Percentiles rank a stretch among this genome's conserved stretches.
These are phyloP conservation scores for Cryphonectria japonica DNA, from an alignment of 2,329 filamentous ascomycete species.

Conservation along the genomic window DNA sequence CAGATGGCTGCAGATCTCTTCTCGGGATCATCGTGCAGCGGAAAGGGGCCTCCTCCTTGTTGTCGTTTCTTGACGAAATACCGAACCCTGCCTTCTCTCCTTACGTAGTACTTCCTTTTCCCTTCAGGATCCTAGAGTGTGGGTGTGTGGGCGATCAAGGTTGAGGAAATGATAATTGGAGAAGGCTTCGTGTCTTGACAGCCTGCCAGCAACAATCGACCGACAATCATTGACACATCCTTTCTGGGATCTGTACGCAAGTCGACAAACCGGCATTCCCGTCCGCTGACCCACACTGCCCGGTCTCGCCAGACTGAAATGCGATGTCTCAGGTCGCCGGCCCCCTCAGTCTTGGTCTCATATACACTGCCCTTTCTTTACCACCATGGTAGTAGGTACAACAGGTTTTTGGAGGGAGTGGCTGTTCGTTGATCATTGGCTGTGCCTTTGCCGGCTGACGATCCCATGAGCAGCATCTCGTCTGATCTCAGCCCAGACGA, in stretches of 20 bases:
- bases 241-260: background rate
- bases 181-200: background rate
- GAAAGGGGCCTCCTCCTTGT: background rate
- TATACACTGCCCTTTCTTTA: background rate
- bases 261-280: background rate
- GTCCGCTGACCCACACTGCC: background rate
- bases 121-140: background rate
- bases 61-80: background rate
- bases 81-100: background rate
- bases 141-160: background rate
- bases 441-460: background rate
- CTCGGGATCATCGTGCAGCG: background rate
- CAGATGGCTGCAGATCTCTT: background rate
- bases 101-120: background rate
- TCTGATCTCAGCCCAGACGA: background rate
- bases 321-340: background rate
- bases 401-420: background rate
- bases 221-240: slow-evolving; percentile 2
- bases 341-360: background rate
- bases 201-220: background rate
- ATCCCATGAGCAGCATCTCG: background rate
- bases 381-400: background rate
- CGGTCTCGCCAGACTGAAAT: slow-evolving; percentile 1
- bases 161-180: background rate
- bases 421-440: background rate